Percentiles rank a stretch among this genome's conserved stretches.
Evolutionary conservation across 2,329 filamentous ascomycete genomes (phyloP).

Genomic region (Fusarium devonianum): DNA sequence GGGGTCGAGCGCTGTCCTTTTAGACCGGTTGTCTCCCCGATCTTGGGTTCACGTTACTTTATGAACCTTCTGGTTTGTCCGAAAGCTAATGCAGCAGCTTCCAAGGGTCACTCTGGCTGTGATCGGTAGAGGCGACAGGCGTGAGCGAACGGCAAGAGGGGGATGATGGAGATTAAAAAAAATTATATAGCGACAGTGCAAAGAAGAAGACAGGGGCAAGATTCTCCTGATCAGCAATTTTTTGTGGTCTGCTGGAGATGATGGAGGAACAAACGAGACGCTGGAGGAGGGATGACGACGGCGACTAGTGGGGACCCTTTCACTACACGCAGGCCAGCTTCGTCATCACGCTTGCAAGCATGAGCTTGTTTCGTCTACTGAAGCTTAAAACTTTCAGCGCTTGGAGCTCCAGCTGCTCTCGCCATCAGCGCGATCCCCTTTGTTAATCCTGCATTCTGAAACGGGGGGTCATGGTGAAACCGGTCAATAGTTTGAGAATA

Average conservation of each 20-base stretch:
- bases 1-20: not conserved
- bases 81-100: slow-evolving; percentile 9
- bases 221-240: slow-evolving; percentile 18
- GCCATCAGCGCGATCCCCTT: too few relatives aligned
- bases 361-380: slow-evolving; percentile 32
- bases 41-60: slow-evolving; percentile 5
- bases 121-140: not conserved
- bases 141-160: slow-evolving; percentile 3
- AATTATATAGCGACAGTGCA: not conserved
- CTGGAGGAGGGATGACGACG: slow-evolving; percentile 34
- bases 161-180: not conserved
- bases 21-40: not conserved
- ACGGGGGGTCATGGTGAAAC: too few relatives aligned
- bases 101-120: slow-evolving; percentile 24
- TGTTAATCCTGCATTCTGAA: not conserved
- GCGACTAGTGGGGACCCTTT: slow-evolving; percentile 28
- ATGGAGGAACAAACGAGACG: slow-evolving; percentile 23
- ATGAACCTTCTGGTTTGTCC: slow-evolving; percentile 3
- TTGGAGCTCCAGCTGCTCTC: too few relatives aligned
- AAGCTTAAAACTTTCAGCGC: slow-evolving; percentile 20
- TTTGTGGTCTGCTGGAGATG: slow-evolving; percentile 26
- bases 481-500: too few relatives aligned
- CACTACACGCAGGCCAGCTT: slow-evolving; percentile 27
- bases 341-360: slow-evolving; percentile 30
- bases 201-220: not conserved